Evolutionary conservation across 148 eudicot species (phyloP).

Genomic region (Fagopyrum esculentum): DNA sequence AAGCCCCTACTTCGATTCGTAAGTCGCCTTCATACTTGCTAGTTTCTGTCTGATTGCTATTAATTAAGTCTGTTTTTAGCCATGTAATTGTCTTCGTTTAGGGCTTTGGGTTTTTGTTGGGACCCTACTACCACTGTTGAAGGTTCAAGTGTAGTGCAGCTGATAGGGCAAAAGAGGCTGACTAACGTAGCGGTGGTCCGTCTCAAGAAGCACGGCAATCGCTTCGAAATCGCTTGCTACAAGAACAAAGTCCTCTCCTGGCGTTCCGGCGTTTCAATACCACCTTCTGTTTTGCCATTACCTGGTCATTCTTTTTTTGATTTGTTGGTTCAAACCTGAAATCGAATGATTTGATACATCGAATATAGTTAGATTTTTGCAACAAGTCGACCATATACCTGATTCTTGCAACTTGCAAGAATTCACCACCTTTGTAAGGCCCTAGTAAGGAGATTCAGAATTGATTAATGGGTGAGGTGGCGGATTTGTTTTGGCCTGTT

Average conservation of each 20-base stretch:
- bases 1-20: too few species aligned
- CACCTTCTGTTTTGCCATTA: background rate
- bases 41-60: too few species aligned
- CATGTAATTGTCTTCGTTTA: too few species aligned
- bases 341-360: too few species aligned
- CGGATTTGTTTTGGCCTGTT: background rate
- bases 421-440: background rate
- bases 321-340: too few species aligned
- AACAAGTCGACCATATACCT: background rate
- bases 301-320: too few species aligned
- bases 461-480: too few species aligned
- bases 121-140: background rate
- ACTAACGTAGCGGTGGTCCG: constrained; percentile 97
- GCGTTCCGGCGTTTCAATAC: constrained; percentile 54
- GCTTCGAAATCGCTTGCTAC: constrained; percentile 97
- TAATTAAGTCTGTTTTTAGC: too few species aligned
- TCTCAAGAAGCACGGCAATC: constrained; percentile 71
- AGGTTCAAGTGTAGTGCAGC: constrained; percentile 39
- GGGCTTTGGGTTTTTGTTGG: too few species aligned
- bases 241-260: constrained; percentile 99
- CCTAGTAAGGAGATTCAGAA: too few species aligned
- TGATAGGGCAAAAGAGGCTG: constrained; percentile 83
- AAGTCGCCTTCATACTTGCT: too few species aligned
- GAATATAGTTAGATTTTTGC: background rate
- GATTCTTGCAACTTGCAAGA: background rate